Base-by-base conservation (phyloP, 345 rosid genomes). In the Carallia pectinifolia region DNA sequence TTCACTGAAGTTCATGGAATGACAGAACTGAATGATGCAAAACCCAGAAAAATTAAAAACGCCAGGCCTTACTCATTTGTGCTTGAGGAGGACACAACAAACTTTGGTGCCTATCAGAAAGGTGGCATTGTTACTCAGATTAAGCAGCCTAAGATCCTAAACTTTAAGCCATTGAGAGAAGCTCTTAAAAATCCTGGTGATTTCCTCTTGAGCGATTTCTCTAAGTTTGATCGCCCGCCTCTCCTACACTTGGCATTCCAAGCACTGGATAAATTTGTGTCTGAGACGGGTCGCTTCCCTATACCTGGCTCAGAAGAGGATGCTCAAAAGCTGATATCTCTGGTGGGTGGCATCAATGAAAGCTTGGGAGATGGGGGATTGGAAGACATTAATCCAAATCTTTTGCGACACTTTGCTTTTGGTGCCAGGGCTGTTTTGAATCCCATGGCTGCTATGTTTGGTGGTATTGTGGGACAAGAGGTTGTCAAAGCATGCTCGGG, bases 391-490 rank as follows among this genome's bases (percentile, higher is more conserved):
- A 87, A 89, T 79, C 89, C 87, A 0, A 89, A 87, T 73, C 90
- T 95, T 74, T 77, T 95, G 66, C 83, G 85, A 18, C 90, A 86
- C 73, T 95, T 95, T 83, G 90, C 98, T 64, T 95, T 86, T 71
- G 99, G 99, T 76, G 88, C 99, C 62, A 86, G 88, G 87, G 99
- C 99, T 62, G 94, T 95, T 55, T 76, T 95, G 53, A 95, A 95
- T 83, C 99, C 99, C 52, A 95, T 95, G 98, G 99, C 98, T 74
- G 99, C 99, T 56, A 92, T 95, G 97, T 95, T 95, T 79, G 99
- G 99, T 62, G 99, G 99, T 54, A 82, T 95, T 69, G 98, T 95
- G 63, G 99, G 98, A 60, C 99, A 95, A 79, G 99, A 95, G 73
- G 91, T 92, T 87, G 91, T 95, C 52, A 95, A 95, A 81, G 99